phyloP scores from a whole-genome alignment of 2,329 filamentous ascomycete genomes.

The Monilinia fructigena region DNA sequence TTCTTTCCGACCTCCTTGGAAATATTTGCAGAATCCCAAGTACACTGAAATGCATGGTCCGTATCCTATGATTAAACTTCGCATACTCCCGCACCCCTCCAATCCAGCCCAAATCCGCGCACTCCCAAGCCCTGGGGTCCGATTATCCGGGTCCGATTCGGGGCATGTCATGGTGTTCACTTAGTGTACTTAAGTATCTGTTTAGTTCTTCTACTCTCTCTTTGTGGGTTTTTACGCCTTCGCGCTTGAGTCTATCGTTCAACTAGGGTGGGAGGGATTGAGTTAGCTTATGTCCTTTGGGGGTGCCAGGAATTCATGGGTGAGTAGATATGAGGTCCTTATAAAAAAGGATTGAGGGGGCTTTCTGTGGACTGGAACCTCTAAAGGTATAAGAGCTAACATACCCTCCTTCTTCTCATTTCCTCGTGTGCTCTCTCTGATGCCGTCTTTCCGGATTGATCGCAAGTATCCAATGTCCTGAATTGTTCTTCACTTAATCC shows the following conservation, averaged over 20 bases:
- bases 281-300: neutral
- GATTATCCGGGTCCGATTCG: conserved; percentile 57
- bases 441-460: conserved; percentile 67
- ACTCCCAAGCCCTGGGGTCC: neutral
- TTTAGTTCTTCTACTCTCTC: conserved; percentile 95
- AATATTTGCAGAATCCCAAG: neutral
- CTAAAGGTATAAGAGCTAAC: conserved; percentile 36
- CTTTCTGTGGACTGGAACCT: neutral
- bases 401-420: conserved; percentile 72
- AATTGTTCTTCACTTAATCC: conserved; percentile 29
- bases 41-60: neutral
- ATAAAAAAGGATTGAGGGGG: too few relatives aligned
- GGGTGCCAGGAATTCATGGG: neutral
- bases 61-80: neutral
- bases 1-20: neutral
- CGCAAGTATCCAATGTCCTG: conserved; percentile 39
- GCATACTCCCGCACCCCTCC: neutral
- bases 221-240: conserved; percentile 94
- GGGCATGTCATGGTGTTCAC: conserved; percentile 96
- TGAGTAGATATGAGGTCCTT: neutral
- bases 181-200: conserved; percentile 84
- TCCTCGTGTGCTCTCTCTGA: conserved; percentile 81
- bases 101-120: neutral
- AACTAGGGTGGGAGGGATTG: conserved; percentile 53
- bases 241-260: conserved; percentile 71